Percentiles rank a stretch among this genome's conserved stretches.
Evolutionary conservation across 164 flowering plant species (phyloP).

Genomic region (Annona squamosa): DNA sequence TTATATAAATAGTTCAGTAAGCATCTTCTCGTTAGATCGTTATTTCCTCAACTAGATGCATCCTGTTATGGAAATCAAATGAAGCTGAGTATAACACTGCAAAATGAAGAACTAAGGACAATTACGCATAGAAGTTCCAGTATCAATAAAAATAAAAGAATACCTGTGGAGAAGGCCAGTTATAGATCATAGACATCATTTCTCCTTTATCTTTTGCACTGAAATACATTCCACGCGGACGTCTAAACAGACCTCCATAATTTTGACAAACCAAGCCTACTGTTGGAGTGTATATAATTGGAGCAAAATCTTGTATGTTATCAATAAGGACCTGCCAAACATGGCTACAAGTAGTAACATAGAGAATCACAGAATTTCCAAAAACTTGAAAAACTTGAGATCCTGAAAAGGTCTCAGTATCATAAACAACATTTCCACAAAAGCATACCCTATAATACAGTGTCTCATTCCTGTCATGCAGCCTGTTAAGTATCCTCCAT

Average conservation of each 20-base stretch:
- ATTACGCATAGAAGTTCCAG: background rate
- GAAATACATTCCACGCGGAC: constrained; percentile 99
- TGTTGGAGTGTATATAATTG: constrained; percentile 95
- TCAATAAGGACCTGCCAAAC: constrained; percentile 82
- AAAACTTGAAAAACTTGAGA: background rate
- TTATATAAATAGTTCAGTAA: background rate
- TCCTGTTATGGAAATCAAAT: background rate
- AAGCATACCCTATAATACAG: constrained; percentile 82
- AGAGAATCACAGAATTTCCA: background rate
- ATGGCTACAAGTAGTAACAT: constrained; percentile 8
- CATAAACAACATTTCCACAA: background rate
- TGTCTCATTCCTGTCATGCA: constrained; percentile 99
- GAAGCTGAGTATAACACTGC: background rate
- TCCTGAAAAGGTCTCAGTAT: background rate
- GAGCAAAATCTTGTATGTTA: constrained; percentile 90
- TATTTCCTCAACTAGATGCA: background rate
- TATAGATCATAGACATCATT: constrained; percentile 99
- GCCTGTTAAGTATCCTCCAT: constrained; percentile 93
- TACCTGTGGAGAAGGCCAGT: constrained; percentile 93
- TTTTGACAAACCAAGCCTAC: constrained; percentile 98
- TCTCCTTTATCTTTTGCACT: constrained; percentile 99
- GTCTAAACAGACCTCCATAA: constrained; percentile 88
- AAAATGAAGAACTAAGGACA: background rate
- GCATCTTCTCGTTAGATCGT: background rate
- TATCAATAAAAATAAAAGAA: background rate